phyloP scores from a whole-genome alignment of 1,284 basidiomycete species.

The Inonotus hispidus region DNA sequence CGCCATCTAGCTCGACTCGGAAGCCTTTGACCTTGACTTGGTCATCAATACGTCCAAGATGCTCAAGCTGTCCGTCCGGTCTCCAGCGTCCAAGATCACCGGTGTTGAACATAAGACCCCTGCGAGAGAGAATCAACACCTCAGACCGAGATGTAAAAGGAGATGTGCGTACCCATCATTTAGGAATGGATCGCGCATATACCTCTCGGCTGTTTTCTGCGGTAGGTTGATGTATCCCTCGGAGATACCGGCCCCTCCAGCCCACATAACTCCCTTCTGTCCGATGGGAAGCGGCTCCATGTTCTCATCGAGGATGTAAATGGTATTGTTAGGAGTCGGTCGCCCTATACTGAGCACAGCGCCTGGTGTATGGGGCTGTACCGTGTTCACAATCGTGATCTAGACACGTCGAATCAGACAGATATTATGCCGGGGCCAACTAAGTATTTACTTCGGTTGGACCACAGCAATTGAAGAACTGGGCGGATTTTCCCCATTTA shows the following conservation, averaged over 20 bases:
- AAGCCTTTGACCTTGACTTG: conserved; percentile 57
- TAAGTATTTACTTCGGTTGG: conserved; percentile 39
- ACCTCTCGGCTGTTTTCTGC: conserved; percentile 48
- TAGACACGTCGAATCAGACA: conserved; percentile 20
- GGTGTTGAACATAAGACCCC: conserved; percentile 55
- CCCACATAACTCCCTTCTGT: conserved; percentile 52
- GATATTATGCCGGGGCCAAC: background rate
- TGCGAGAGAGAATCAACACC: conserved; percentile 21
- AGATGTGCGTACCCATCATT: conserved; percentile 39
- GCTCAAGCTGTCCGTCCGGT: conserved; percentile 45
- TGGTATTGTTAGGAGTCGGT: conserved; percentile 54
- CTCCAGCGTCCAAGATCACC: conserved; percentile 54
- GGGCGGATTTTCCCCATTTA: conserved; percentile 38
- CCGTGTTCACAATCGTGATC: conserved; percentile 58
- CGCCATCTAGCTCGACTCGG: conserved; percentile 56
- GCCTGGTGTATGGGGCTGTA: conserved; percentile 42
- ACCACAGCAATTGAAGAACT: conserved; percentile 45
- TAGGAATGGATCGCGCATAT: conserved; percentile 44
- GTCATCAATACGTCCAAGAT: conserved; percentile 52
- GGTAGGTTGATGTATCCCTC: conserved; percentile 51
- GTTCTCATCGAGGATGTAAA: conserved; percentile 50
- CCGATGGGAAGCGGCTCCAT: conserved; percentile 48
- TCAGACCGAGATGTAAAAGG: background rate
- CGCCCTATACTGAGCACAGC: conserved; percentile 44
- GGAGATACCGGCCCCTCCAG: conserved; percentile 48